Base-by-base conservation (phyloP, 257 asterid species). In the Jasminum sambac region DNA sequence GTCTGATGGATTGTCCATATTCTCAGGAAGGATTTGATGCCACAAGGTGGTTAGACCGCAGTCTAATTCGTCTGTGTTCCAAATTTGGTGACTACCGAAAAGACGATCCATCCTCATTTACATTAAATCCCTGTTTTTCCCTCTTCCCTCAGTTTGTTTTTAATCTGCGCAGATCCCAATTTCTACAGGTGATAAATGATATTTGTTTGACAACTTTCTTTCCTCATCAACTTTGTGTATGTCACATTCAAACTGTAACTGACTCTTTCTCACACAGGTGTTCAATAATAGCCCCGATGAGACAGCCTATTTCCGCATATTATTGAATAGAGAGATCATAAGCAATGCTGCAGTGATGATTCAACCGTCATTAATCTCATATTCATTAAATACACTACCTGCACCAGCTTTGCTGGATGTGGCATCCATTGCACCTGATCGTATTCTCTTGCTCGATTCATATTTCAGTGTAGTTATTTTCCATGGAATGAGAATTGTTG, bases 231-330 rank as follows among this genome's bases (percentile, higher is more conserved):
- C 2, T 46, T 72, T 38, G 69, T 40, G 44, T 41, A 37, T 70
- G 25, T 52, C 11, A 34, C 36, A 57, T 40, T 70, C 12, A 24
- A 61, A 71, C 63, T 37, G 23, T 73, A 12, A 52, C 60, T 60
- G 41, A 11, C 23, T 77, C 55, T 79, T 36, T 58, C 61, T 75
- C 50, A 64, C 13, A 52, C 78, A 95, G 99, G 99, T 89, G 67
- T 95, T 95, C 73, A 95, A 95, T 73, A 95, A 91, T 74, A 95
- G 99, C 75, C 99, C 99, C 0, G 99, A 95, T 46, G 99, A 95
- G 88, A 95, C 99, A 0, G 98, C 99, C 83, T 95, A 89, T 80
- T 95, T 95, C 86, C 98, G 98, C 78, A 85, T 95, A 71, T 79
- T 88, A 82, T 84, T 95, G 80, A 95, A 95, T 74, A 89, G 97